Evolutionary conservation across 129 eudicot species (phyloP).

Genomic region (Tagetes patula): DNA sequence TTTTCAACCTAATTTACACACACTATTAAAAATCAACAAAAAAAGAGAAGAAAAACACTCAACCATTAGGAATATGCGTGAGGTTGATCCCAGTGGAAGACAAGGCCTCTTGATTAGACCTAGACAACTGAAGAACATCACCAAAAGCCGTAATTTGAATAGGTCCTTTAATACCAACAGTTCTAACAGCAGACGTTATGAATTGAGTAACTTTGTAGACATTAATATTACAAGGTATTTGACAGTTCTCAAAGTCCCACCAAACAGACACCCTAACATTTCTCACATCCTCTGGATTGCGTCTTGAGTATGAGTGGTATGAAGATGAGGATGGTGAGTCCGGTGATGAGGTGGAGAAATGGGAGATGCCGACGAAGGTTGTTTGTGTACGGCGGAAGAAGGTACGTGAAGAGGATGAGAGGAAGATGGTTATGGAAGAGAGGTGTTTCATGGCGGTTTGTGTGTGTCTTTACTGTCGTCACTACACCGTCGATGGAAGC

Average conservation of each 20-base stretch:
- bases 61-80: conserved; percentile 78
- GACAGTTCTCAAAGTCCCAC: conserved; percentile 98
- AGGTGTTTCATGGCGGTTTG: conserved; percentile 30
- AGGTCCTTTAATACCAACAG: conserved; percentile 82
- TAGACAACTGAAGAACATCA: conserved; percentile 63
- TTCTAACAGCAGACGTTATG: conserved; percentile 72
- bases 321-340: conserved; percentile 19
- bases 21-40: conserved; percentile 15
- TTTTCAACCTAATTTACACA: not conserved
- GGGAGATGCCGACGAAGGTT: conserved; percentile 26
- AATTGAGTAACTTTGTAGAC: conserved; percentile 59
- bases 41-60: not conserved
- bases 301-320: conserved; percentile 34
- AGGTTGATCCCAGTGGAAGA: conserved; percentile 82
- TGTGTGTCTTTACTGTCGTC: conserved; percentile 8
- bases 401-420: conserved; percentile 31
- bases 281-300: conserved; percentile 57
- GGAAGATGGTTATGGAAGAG: conserved; percentile 23
- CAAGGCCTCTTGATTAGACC: conserved; percentile 76
- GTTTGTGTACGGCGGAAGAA: conserved; percentile 18
- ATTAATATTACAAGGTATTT: conserved; percentile 46
- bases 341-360: conserved; percentile 41
- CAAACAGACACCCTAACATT: conserved; percentile 83
- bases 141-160: conserved; percentile 89
- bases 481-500: not conserved